phyloP scores from a whole-genome alignment of 768 basidiomycete genomes.

The Boletus patriciae region DNA sequence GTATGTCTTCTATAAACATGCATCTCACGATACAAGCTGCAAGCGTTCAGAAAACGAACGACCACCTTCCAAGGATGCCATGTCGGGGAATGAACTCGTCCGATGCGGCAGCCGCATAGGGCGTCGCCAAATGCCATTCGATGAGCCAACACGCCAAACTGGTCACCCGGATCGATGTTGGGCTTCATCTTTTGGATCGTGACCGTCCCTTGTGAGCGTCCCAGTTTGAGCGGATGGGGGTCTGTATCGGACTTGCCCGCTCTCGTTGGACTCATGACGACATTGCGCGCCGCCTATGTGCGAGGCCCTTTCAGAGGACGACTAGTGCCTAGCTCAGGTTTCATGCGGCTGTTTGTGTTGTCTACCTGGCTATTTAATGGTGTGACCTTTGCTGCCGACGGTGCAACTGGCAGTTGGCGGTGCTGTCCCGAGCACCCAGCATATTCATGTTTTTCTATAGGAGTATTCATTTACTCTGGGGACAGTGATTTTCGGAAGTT shows the following conservation, averaged over 20 bases:
- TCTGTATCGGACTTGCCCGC: not conserved
- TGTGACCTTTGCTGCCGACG: no score
- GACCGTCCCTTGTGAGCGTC: constrained; percentile 13
- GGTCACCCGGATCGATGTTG: constrained; percentile 23
- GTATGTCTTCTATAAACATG: constrained; percentile 3
- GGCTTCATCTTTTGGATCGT: constrained; percentile 25
- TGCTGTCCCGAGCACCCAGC: not conserved
- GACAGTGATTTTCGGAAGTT: no score
- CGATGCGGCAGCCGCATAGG: not conserved
- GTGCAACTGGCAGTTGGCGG: no score
- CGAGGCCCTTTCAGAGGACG: not conserved
- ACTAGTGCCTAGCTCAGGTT: not conserved
- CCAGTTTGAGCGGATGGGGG: not conserved
- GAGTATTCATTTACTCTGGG: no score
- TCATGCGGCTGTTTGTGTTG: not conserved
- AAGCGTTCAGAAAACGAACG: not conserved
- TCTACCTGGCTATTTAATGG: no score
- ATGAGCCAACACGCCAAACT: constrained; percentile 20
- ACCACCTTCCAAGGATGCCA: not conserved
- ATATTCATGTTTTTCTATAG: no score
- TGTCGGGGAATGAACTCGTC: not conserved
- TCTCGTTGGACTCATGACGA: not conserved
- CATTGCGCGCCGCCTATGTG: not conserved
- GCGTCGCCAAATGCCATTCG: not conserved
- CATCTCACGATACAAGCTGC: not conserved